These are phyloP conservation scores for Fusarium penzigii DNA, from an alignment of 2,329 filamentous ascomycete species.

Conservation along the genomic window DNA sequence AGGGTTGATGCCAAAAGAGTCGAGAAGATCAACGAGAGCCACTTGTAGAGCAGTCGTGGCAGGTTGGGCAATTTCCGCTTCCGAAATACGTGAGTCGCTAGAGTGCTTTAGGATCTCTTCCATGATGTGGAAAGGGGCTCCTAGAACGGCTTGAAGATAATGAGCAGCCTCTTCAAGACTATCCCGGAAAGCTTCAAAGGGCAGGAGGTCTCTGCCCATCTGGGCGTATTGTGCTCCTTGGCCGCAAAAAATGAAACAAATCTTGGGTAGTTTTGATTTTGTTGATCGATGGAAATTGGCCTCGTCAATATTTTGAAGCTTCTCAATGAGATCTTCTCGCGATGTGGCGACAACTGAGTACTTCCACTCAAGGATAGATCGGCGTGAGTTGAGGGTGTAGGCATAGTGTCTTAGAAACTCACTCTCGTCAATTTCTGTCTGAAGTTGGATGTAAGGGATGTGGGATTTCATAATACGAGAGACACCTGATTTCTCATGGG, in stretches of 20 bases:
- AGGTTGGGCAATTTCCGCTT: constrained; percentile 42
- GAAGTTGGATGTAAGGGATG: constrained; percentile 30
- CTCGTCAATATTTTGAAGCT: constrained; percentile 26
- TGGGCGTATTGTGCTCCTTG: constrained; percentile 45
- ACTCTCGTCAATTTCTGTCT: constrained; percentile 1
- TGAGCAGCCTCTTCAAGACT: constrained; percentile 37
- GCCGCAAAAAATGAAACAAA: constrained; percentile 46
- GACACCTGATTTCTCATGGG: constrained; percentile 44
- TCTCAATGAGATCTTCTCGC: constrained; percentile 32
- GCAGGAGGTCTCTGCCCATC: constrained; percentile 45
- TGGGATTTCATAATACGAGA: constrained; percentile 39
- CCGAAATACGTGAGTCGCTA: constrained; percentile 30
- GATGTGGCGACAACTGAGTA: constrained; percentile 39
- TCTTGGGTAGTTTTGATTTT: constrained; percentile 27
- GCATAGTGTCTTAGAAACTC: constrained; percentile 42
- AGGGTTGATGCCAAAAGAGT: constrained; percentile 35
- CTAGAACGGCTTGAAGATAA: constrained; percentile 33
- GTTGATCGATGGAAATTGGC: constrained; percentile 25
- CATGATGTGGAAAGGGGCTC: constrained; percentile 36
- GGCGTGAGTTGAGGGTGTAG: constrained; percentile 48
- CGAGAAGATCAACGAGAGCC: constrained; percentile 43
- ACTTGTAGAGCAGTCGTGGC: constrained; percentile 45
- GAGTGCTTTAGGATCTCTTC: constrained; percentile 37
- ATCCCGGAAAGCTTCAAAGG: constrained; percentile 42
- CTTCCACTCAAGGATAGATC: constrained; percentile 48